These are phyloP conservation scores for Xerocomellus intermedius DNA, from an alignment of 768 basidiomycete genomes.

Conservation along the genomic window DNA sequence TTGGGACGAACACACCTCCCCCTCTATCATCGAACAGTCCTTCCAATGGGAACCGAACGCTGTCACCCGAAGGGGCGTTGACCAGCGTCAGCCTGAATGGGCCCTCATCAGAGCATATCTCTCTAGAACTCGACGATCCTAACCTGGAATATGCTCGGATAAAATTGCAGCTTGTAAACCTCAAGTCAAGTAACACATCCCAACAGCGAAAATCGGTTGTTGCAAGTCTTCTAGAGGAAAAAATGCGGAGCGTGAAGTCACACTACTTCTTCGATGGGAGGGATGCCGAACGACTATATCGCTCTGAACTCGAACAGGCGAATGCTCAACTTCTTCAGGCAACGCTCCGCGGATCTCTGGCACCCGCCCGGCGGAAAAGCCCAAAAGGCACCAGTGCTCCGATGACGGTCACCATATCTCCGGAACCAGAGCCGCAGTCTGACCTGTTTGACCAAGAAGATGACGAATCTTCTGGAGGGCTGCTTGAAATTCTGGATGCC, in stretches of 20 bases:
- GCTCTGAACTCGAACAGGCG: constrained; percentile 49
- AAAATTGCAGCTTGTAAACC: constrained; percentile 53
- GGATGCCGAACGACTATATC: constrained; percentile 62
- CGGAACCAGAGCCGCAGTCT: constrained; percentile 8
- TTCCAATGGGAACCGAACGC: not conserved
- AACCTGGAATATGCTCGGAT: constrained; percentile 61
- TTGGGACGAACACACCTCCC: constrained; percentile 41
- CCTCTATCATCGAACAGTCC: constrained; percentile 35
- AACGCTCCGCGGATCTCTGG: constrained; percentile 34
- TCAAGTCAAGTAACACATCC: constrained; percentile 37
- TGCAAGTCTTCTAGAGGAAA: constrained; percentile 42
- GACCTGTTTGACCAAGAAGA: constrained; percentile 57
- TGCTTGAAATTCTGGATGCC: constrained; percentile 74
- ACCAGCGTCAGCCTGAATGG: constrained; percentile 7
- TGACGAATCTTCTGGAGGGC: constrained; percentile 52
- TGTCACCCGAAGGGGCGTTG: constrained; percentile 1
- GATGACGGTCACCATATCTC: not conserved
- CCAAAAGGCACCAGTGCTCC: not conserved
- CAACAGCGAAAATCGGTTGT: constrained; percentile 27
- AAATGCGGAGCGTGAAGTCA: constrained; percentile 45
- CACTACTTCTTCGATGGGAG: constrained; percentile 71
- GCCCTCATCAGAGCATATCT: constrained; percentile 29
- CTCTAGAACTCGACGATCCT: constrained; percentile 51
- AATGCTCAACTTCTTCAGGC: constrained; percentile 46
- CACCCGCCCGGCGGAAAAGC: not conserved